Evolutionary conservation across 208 protist species (phyloP).

Genomic region (Trypanosoma avium): DNA sequence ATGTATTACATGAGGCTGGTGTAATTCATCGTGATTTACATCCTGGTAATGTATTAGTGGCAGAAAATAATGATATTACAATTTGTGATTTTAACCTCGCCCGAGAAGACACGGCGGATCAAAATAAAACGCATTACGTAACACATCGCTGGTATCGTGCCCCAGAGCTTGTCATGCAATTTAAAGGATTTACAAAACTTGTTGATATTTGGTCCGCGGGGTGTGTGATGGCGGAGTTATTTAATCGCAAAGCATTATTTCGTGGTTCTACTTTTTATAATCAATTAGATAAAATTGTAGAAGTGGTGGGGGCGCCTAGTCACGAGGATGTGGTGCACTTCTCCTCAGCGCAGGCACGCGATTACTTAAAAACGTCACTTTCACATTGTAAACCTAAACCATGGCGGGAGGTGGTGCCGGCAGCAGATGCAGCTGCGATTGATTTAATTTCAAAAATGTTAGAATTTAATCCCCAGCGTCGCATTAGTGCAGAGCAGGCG

Average conservation of each 20-base stretch:
- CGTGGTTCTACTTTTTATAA: conserved; percentile 92
- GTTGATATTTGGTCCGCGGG: conserved; percentile 91
- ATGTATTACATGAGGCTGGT: conserved; percentile 91
- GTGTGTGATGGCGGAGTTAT: conserved; percentile 91
- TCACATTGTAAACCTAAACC: conserved; percentile 48
- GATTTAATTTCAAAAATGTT: conserved; percentile 83
- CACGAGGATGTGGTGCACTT: conserved; percentile 91
- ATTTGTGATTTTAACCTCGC: conserved; percentile 98
- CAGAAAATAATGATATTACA: conserved; percentile 93
- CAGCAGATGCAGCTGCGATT: conserved; percentile 61
- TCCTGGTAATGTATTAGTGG: conserved; percentile 86
- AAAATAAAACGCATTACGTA: conserved; percentile 94
- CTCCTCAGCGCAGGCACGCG: conserved; percentile 73
- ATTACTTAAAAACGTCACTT: conserved; percentile 83
- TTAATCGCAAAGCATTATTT: conserved; percentile 90
- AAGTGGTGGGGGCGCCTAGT: conserved; percentile 87
- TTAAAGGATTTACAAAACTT: conserved; percentile 91
- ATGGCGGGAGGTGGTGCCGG: conserved; percentile 70
- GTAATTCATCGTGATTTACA: conserved; percentile 93
- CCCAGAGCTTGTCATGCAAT: conserved; percentile 97
- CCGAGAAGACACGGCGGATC: conserved; percentile 78
- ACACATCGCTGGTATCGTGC: conserved; percentile 97
- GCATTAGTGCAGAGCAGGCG: conserved; percentile 80
- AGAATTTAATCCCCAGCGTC: conserved; percentile 83
- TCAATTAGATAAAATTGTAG: conserved; percentile 92